phyloP scores from a whole-genome alignment of 441 rosid genomes.

The Aquilaria agallochum region DNA sequence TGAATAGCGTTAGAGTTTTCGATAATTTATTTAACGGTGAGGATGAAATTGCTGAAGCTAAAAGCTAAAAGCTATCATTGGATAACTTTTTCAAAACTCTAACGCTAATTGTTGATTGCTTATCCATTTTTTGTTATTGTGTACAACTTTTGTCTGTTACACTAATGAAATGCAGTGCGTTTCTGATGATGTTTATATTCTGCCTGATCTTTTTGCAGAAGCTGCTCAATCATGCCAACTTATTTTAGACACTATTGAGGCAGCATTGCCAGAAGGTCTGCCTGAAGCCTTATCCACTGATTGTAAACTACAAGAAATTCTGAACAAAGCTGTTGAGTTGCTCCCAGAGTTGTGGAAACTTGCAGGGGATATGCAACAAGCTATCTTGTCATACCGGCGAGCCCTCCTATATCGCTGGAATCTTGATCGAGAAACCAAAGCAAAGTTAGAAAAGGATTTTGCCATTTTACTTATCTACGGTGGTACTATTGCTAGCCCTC shows the following conservation, averaged over 20 bases:
- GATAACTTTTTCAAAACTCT: too few relatives aligned
- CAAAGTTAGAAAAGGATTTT: conserved; percentile 41
- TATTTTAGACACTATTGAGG: conserved; percentile 39
- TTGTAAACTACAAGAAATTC: conserved; percentile 45
- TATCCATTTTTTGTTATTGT: not conserved
- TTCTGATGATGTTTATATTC: not conserved
- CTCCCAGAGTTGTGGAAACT: conserved; percentile 48
- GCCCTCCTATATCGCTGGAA: conserved; percentile 50
- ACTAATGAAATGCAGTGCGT: too few relatives aligned
- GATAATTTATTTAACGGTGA: too few relatives aligned
- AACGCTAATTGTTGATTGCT: not conserved
- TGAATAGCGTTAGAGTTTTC: too few relatives aligned
- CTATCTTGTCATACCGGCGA: conserved; percentile 36
- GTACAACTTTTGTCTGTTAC: too few relatives aligned
- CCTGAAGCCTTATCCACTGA: conserved; percentile 33
- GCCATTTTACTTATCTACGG: conserved; percentile 45
- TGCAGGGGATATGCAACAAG: conserved; percentile 39
- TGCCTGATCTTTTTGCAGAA: conserved; percentile 28
- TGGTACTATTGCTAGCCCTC: conserved; percentile 45
- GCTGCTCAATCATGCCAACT: conserved; percentile 45
- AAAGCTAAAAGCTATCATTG: too few relatives aligned
- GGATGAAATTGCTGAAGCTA: too few relatives aligned
- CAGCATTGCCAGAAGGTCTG: conserved; percentile 46
- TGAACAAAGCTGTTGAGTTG: conserved; percentile 45
- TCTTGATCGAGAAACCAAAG: conserved; percentile 33